Conservation (phyloP, 202 grass and related monocot genomes). For the Carex sylvatica region DNA sequence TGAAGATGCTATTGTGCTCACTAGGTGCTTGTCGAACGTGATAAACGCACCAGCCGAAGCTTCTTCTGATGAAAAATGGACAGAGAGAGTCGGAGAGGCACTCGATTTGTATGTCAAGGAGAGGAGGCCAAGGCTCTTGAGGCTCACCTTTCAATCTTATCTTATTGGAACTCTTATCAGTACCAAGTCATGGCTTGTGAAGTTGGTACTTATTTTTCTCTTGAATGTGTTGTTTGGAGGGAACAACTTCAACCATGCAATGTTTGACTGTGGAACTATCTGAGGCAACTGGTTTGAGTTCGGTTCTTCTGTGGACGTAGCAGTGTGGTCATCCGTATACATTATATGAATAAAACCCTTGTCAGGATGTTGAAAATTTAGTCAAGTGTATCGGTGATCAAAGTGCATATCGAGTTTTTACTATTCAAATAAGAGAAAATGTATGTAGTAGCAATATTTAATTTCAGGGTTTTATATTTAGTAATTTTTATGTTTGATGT, state of each 20-base stretch:
- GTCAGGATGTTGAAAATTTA: no score
- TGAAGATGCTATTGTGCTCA: slow-evolving; percentile 46
- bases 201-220: slow-evolving; percentile 17
- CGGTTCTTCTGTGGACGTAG: background rate
- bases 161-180: slow-evolving; percentile 8
- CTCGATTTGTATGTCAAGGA: slow-evolving; percentile 43
- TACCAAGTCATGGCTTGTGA: slow-evolving; percentile 19
- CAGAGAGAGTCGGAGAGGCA: slow-evolving; percentile 10
- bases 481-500: no score
- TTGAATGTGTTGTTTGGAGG: slow-evolving; percentile 34
- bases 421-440: no score
- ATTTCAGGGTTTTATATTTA: no score
- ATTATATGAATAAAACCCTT: background rate
- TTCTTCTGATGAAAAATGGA: background rate
- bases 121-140: slow-evolving; percentile 38
- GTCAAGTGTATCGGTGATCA: no score
- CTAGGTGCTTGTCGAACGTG: slow-evolving; percentile 29
- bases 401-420: background rate
- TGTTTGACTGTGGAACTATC: slow-evolving; percentile 28
- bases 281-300: background rate
- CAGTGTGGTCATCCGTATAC: background rate
- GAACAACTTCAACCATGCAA: background rate
- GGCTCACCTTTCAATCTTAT: slow-evolving; percentile 31
- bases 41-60: background rate
- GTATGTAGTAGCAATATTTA: no score